Base-by-base conservation (phyloP, 1,284 basidiomycete genomes). In the Ganoderma lingzhi region DNA sequence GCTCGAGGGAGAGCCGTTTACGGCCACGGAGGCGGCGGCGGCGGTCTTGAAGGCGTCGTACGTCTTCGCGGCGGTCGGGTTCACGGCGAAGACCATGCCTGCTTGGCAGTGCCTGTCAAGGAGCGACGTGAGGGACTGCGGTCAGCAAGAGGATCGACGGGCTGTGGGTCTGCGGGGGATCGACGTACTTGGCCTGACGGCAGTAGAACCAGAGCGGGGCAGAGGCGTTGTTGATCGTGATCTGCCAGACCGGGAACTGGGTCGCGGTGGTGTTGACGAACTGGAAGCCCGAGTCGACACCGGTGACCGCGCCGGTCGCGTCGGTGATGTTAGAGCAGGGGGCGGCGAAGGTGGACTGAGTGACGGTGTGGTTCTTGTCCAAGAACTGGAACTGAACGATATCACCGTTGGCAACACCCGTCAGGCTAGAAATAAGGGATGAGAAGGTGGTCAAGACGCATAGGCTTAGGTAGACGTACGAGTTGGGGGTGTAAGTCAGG, bases 341-440 rank as follows among this genome's bases (percentile, higher is more conserved):
- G 10, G 78, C 74, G 28, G 80, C 79, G 76, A 90, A 91, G 15
- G 86, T 85, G 19, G 88, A 89, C 78, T 90, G 88, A 15, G 88
- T 89, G 70, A 87, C 84, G 58, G 86, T 86, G 76, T 82, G 82
- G 79, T 83, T 83, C 78, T 81, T 80, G 69, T 80, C 71, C 66
- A 76, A 32, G 77, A 87, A 88, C 73, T 82, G 79, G 82, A 91
- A 90, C 39, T 80, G 69, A 73, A 92, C 77, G 23, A 78, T 83
- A 77, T 92, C 90, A 62, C 88, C 88, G 42, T 79, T 73, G 44
- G 76, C 71, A 23, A 87, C 68, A 28, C 55, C 89, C 48, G 78
- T 86, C 70, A 91, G 79, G 45, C 77, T 80, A 35, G 69, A 41
- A 6, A 41, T 39, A 61, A 23, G 9, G 8, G 0, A 42, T 53